Evolutionary conservation across 768 basidiomycete species (phyloP).

Genomic region (Mycena maculata): DNA sequence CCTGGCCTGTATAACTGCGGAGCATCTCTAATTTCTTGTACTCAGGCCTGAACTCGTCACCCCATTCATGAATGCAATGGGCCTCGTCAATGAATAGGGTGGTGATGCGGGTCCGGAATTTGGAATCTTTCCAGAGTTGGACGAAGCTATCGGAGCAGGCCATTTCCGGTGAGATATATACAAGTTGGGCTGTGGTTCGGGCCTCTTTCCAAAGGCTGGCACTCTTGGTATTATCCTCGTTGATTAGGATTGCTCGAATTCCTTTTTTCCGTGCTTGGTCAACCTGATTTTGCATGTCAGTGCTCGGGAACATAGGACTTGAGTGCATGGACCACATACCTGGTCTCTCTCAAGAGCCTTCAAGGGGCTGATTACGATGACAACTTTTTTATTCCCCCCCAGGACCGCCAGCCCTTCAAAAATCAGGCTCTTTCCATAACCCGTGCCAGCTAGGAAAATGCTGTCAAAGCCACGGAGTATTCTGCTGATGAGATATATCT

Average conservation of each 20-base stretch:
- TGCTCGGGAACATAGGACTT: no score
- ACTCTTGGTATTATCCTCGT: slow-evolving; percentile 26
- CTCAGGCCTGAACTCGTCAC: slow-evolving; percentile 41
- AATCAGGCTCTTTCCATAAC: slow-evolving; percentile 44
- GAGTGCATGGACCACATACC: slow-evolving; percentile 19
- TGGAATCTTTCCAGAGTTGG: slow-evolving; percentile 43
- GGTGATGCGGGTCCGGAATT: slow-evolving; percentile 39
- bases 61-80: slow-evolving; percentile 49
- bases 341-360: slow-evolving; percentile 45
- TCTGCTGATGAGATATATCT: no score
- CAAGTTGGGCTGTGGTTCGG: background rate
- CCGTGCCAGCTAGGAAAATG: no score
- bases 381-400: slow-evolving; percentile 27
- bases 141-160: slow-evolving; percentile 39
- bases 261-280: slow-evolving; percentile 43
- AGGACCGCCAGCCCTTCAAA: slow-evolving; percentile 41
- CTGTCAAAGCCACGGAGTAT: no score
- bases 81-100: slow-evolving; percentile 47
- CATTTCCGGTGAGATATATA: no score
- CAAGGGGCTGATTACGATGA: slow-evolving; percentile 42
- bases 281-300: slow-evolving; percentile 14
- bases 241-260: slow-evolving; percentile 21
- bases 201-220: slow-evolving; percentile 3
- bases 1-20: slow-evolving; percentile 40
- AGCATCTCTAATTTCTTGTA: slow-evolving; percentile 39